A percentile compares a stretch with the other conserved stretches of the same genome.
These are phyloP conservation scores for Clonostachys rhizophaga DNA, from an alignment of 2,329 filamentous ascomycete species.

Conservation along the genomic window DNA sequence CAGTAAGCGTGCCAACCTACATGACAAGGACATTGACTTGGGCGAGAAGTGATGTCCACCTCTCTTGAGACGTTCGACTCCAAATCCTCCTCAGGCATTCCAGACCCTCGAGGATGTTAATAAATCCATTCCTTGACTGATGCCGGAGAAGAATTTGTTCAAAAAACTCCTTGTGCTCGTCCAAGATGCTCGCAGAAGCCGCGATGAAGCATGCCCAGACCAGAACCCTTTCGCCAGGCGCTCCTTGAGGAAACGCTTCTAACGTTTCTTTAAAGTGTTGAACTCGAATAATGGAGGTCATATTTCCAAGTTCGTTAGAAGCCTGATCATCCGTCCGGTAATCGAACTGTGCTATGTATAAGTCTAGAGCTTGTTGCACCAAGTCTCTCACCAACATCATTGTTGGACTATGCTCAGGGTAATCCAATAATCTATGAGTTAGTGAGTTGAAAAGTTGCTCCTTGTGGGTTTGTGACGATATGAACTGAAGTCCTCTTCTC, in stretches of 20 bases:
- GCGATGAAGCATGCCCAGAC: slow-evolving; percentile 5
- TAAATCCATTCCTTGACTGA: slow-evolving; percentile 2
- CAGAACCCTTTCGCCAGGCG: slow-evolving; percentile 2
- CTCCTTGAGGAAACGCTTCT: neutral
- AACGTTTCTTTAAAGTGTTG: neutral
- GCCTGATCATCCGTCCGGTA: neutral
- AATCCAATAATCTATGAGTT: neutral
- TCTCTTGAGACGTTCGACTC: neutral
- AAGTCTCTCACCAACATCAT: neutral
- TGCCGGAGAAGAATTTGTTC: neutral
- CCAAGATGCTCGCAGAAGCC: slow-evolving; percentile 1
- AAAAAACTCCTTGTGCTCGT: slow-evolving; percentile 1
- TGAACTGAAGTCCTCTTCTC: neutral
- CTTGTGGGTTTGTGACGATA: neutral
- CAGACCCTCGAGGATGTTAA: slow-evolving; percentile 2
- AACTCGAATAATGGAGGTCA: neutral
- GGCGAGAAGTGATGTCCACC: too few species aligned
- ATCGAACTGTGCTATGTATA: neutral
- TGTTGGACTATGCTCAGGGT: neutral
- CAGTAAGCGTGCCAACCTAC: too few species aligned
- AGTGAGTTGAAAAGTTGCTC: neutral
- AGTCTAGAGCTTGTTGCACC: neutral
- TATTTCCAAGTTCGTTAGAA: too few species aligned
- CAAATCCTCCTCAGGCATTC: slow-evolving; percentile 2
- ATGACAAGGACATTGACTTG: too few species aligned